Conservation (phyloP, 1,284 basidiomycete species). For the Athelia psychrophila region DNA sequence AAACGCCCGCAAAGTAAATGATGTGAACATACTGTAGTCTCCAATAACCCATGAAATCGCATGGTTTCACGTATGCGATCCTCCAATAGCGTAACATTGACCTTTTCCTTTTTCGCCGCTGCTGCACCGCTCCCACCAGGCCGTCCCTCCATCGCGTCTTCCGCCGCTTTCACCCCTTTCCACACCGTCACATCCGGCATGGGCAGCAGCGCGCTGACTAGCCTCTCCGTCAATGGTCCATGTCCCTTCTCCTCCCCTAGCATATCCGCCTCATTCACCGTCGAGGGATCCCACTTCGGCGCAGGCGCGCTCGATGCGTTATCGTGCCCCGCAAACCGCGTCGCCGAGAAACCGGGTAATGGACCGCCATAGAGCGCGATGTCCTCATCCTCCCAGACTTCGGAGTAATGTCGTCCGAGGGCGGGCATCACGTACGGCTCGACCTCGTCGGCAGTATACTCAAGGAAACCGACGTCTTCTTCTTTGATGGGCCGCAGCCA, state of each 20-base stretch:
- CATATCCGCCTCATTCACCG: conserved; percentile 62
- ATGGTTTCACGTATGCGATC: conserved; percentile 68
- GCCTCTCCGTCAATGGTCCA: conserved; percentile 76
- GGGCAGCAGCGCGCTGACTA: conserved; percentile 77
- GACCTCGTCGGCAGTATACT: conserved; percentile 84
- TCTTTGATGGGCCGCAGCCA: conserved; percentile 85
- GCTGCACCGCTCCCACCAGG: conserved; percentile 72
- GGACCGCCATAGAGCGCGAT: conserved; percentile 45
- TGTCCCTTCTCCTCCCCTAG: conserved; percentile 69
- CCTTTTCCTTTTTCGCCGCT: conserved; percentile 66
- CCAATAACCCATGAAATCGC: conserved; percentile 65
- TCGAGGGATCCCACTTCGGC: conserved; percentile 73
- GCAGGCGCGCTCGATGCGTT: conserved; percentile 35
- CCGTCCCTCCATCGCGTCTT: conserved; percentile 79
- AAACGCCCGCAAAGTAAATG: not conserved
- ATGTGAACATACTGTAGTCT: conserved; percentile 45
- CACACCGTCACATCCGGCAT: conserved; percentile 59
- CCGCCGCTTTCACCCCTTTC: conserved; percentile 76
- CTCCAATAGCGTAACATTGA: conserved; percentile 72
- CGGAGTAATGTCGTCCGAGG: conserved; percentile 85
- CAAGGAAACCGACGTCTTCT: conserved; percentile 88
- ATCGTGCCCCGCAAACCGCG: conserved; percentile 20
- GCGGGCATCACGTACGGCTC: conserved; percentile 86
- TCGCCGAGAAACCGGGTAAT: conserved; percentile 36
- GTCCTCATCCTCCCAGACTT: conserved; percentile 93